Percentiles rank a stretch among this genome's conserved stretches.
Evolutionary conservation across 805 yeast genomes (phyloP).

Genomic region (Sugiyamaella americana): DNA sequence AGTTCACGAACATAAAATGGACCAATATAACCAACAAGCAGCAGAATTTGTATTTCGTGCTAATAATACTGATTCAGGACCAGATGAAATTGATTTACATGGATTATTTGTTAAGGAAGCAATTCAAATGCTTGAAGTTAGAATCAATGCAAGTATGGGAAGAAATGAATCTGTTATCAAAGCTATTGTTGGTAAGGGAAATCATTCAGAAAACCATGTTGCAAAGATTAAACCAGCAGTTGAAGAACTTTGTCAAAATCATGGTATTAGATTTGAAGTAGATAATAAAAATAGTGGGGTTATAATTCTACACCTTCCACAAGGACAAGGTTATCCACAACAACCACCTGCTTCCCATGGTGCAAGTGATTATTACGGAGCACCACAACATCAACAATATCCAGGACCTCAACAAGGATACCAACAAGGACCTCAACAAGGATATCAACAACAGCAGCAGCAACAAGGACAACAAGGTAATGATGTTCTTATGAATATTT

Average conservation of each 20-base stretch:
- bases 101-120: constrained; percentile 91
- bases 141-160: constrained; percentile 59
- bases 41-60: constrained; percentile 79
- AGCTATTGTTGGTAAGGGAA: constrained; percentile 91
- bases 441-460: constrained; percentile 25
- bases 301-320: constrained; percentile 35
- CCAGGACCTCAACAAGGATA: constrained; percentile 2
- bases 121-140: constrained; percentile 60
- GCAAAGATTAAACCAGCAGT: constrained; percentile 89
- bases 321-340: background rate
- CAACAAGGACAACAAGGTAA: constrained; percentile 17
- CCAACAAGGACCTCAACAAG: constrained; percentile 13
- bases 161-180: constrained; percentile 56
- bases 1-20: constrained; percentile 53
- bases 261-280: constrained; percentile 51
- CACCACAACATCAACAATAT: constrained; percentile 4
- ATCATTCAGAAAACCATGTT: constrained; percentile 73
- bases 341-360: constrained; percentile 7
- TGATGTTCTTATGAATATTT: constrained; percentile 15
- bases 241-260: constrained; percentile 65
- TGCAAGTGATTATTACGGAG: constrained; percentile 8
- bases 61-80: constrained; percentile 80
- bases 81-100: constrained; percentile 86
- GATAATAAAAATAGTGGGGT: constrained; percentile 79
- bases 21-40: constrained; percentile 66